Evolutionary conservation across 179 eudicot genomes (phyloP), one percentile per base, ranked within the genome.

Genomic region (Gypsophila paniculata): DNA sequence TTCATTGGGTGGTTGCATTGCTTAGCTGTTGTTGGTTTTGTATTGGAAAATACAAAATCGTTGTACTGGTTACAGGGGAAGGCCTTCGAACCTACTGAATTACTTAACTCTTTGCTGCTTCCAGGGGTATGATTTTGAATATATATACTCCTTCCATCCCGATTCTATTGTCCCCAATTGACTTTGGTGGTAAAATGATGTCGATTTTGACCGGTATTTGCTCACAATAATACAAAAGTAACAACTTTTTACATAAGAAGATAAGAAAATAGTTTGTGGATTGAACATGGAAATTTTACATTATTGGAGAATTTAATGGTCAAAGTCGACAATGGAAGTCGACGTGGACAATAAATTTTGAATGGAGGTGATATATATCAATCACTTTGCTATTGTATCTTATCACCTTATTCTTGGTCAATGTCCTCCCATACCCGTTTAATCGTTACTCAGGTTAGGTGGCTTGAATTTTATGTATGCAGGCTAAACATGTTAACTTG

Each of bases 1-100:
- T 85, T 83, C 79, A 74, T 81, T 78, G 90, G 90, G 80, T 95
- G 98, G 99, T 83, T 92, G 86, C 99, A 95, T 77, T 92, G 99
- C 80, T 84, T 95, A 70, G 91, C 99, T 48, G 90, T 95, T 75
- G 64, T 80, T 38, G 93, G 88, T 25, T 89, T 95, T 71, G 82
- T 95, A 32, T 83, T 92, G 80, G 96, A 92, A 78, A 89, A 86
- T 72, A 51, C 86, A 51, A 84, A 82, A 68, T 90, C 96, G 19
- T 80, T 87, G 53, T 83, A 78, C 69, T 81, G 75, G 77, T 77
- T 95, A 86, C 89, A 77, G 29, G 96, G 96, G 71, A 90, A 80
- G 77, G 85, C 91, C 53, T 86, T 92, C 68, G 97, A 87, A 76
- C 91, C 99, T 70, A 60, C 78, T 69, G 98, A 92, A 76, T 73